Evolutionary conservation across 2,329 filamentous ascomycete genomes (phyloP), one percentile per base, ranked within the genome.

Genomic region (Exophiala alcalophila): DNA sequence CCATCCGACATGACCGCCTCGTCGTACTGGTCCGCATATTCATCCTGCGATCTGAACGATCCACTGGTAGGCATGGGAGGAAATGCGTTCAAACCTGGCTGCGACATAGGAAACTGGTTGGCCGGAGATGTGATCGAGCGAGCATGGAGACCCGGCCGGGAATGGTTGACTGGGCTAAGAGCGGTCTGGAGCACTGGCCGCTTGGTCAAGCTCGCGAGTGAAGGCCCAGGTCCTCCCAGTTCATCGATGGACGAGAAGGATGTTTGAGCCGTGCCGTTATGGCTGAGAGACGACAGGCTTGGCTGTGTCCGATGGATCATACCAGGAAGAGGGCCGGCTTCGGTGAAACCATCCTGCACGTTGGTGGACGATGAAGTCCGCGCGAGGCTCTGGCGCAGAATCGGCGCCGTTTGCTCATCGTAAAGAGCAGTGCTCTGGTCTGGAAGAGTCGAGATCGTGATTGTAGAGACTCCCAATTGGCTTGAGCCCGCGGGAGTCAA

Each of bases 341-440:
- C 91, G 1, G 82, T 78, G 56, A 96, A 91, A 4, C 87, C 87
- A 57, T 90, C 94, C 56, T 95, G 88, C 63, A 97, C 92, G 0
- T 83, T 85, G 0, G 78, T 77, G 1, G 81, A 78, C 36, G 80
- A 85, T 25, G 84, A 83, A 52, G 81, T 91, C 8, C 86, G 59
- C 15, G 74, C 78, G 16, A 85, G 73, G 0, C 88, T 92, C 59
- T 92, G 86, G 56, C 92, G 85, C 4, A 96, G 69, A 37, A 96
- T 94, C 0, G 91, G 91, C 8, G 92, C 73, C 5, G 92, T 94
- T 60, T 94, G 87, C 62, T 95, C 88, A 57, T 96, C 90, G 64
- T 97, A 96, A 0, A 96, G 69, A 60, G 87, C 82, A 15, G 90
- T 86, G 8, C 82, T 84, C 1, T 82, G 81, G 53, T 92, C 84